Conservation (phyloP, 345 rosid species). For the Gossypium longicalyx region DNA sequence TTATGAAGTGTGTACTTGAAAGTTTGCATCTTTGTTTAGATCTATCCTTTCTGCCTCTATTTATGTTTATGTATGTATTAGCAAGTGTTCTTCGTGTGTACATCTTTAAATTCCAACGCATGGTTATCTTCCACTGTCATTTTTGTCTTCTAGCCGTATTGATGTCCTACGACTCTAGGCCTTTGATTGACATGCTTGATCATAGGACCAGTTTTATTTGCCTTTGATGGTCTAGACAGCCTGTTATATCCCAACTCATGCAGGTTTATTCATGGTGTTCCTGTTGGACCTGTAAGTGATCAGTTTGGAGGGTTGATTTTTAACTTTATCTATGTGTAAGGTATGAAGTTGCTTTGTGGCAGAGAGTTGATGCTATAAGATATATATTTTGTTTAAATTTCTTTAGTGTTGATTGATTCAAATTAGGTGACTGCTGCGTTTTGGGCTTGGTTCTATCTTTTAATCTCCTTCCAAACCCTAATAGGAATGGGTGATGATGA, state of each 20-base stretch:
- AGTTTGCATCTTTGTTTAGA: conserved; percentile 1
- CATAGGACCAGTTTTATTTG: not conserved
- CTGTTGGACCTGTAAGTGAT: conserved; percentile 37
- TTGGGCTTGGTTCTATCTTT: conserved; percentile 4
- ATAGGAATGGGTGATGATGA: too few relatives aligned
- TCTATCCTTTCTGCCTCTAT: not conserved
- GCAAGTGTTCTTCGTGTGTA: not conserved
- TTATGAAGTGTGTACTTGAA: conserved; percentile 19
- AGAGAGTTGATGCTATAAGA: not conserved
- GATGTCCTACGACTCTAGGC: too few relatives aligned
- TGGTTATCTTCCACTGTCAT: too few relatives aligned
- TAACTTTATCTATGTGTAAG: too few relatives aligned
- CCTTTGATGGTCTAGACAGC: not conserved
- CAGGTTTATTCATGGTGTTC: conserved; percentile 37
- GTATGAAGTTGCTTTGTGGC: too few relatives aligned
- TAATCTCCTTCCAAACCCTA: not conserved
- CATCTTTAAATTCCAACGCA: not conserved
- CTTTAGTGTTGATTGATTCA: conserved; percentile 16
- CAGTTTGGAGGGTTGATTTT: conserved; percentile 20
- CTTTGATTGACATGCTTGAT: not conserved
- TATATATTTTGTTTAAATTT: conserved; percentile 16
- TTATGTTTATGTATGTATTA: not conserved
- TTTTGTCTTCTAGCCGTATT: too few relatives aligned
- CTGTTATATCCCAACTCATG: conserved; percentile 33
- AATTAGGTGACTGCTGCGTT: not conserved